Evolutionary conservation across 306 rosid species (phyloP).

Genomic region (Pyrus communis): DNA sequence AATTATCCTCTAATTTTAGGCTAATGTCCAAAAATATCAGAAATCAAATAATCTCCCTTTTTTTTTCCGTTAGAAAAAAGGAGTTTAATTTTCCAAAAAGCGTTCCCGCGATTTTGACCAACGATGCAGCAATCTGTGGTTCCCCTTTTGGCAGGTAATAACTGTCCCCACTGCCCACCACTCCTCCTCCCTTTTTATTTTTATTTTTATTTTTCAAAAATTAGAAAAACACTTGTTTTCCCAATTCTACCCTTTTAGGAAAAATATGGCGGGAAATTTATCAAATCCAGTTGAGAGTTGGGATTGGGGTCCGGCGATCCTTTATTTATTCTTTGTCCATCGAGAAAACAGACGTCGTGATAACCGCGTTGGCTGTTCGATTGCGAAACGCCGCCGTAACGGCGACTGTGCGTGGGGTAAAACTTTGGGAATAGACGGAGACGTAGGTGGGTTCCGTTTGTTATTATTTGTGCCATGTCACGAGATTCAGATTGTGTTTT

Average conservation of each 20-base stretch:
- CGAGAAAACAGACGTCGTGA: background rate
- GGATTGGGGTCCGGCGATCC: slow-evolving; percentile 4
- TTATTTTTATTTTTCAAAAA: background rate
- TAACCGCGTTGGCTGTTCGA: background rate
- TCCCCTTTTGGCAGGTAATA: slow-evolving; percentile 11
- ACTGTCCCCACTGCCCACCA: background rate
- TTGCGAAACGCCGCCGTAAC: background rate
- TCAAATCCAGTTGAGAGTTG: slow-evolving; percentile 15
- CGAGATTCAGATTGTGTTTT: background rate
- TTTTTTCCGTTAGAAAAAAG: background rate
- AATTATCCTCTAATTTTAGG: background rate
- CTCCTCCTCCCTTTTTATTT: background rate
- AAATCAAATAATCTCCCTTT: background rate
- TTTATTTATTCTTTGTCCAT: background rate
- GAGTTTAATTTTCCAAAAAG: background rate
- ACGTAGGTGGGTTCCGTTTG: background rate
- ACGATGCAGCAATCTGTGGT: background rate
- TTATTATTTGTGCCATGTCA: background rate
- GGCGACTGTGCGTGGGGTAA: background rate
- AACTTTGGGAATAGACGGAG: background rate
- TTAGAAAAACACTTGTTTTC: background rate
- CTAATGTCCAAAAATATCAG: background rate
- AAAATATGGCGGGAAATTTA: slow-evolving; percentile 14
- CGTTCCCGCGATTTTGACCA: slow-evolving; percentile 6
- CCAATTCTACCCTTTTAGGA: background rate